phyloP scores from a whole-genome alignment of 331 rosid species.

The Quercus phellos region DNA sequence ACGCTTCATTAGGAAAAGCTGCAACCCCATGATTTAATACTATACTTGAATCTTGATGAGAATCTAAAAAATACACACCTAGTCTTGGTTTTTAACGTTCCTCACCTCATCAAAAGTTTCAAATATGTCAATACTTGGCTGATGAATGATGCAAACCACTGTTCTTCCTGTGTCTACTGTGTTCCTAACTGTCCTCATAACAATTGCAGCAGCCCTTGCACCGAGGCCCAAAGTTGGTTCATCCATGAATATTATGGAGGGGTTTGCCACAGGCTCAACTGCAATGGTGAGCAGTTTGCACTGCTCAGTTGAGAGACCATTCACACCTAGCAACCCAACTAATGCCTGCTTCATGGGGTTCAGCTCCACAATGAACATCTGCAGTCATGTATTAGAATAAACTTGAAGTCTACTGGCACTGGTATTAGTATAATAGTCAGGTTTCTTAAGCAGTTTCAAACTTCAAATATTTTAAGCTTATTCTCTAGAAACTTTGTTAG shows the following conservation, averaged over 20 bases:
- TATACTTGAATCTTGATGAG: not conserved
- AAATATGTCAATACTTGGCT: constrained; percentile 46
- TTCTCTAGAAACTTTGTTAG: too few species aligned
- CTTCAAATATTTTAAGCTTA: too few species aligned
- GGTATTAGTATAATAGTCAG: too few species aligned
- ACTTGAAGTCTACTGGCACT: not conserved
- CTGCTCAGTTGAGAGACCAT: constrained; percentile 46
- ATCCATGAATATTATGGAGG: constrained; percentile 49
- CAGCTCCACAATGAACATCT: constrained; percentile 43
- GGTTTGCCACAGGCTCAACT: constrained; percentile 45
- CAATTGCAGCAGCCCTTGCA: constrained; percentile 55
- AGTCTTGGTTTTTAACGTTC: not conserved
- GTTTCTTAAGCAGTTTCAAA: too few species aligned
- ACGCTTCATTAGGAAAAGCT: constrained; percentile 17
- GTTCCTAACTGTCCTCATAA: constrained; percentile 45
- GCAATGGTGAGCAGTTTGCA: constrained; percentile 46
- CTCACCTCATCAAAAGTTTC: constrained; percentile 52
- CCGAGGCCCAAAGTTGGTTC: constrained; percentile 47
- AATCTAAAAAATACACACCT: not conserved
- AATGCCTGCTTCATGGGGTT: constrained; percentile 21
- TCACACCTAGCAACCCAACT: constrained; percentile 45
- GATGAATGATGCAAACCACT: constrained; percentile 45
- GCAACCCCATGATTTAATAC: constrained; percentile 13
- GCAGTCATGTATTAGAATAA: not conserved
- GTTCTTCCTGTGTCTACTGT: constrained; percentile 46